Conservation (phyloP, 257 asterid species). For the Parsonsia alboflavescens region DNA sequence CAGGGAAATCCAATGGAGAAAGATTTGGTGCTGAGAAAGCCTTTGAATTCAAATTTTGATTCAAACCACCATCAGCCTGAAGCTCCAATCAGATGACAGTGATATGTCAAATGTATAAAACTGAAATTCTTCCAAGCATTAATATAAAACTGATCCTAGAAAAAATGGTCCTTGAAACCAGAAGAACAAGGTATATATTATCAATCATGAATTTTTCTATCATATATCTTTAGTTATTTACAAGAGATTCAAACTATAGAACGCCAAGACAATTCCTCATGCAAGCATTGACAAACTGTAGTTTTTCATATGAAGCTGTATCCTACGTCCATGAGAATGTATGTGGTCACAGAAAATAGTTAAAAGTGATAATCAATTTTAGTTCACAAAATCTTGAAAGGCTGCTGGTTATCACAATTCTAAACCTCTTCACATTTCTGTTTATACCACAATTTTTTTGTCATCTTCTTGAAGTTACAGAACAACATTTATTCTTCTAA, state of each 20-base stretch:
- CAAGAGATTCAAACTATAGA: neutral
- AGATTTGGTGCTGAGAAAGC: slow-evolving; percentile 69
- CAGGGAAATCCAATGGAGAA: slow-evolving; percentile 80
- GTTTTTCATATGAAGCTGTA: neutral
- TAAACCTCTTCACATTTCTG: neutral
- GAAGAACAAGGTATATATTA: neutral
- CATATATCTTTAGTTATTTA: neutral
- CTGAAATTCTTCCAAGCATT: neutral
- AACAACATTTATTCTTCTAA: neutral
- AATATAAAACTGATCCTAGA: neutral
- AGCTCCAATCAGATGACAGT: slow-evolving; percentile 39
- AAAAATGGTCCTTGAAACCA: neutral
- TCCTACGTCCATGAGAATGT: neutral
- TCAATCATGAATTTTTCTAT: neutral
- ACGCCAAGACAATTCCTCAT: neutral
- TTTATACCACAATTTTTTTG: neutral
- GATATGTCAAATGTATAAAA: slow-evolving; percentile 10
- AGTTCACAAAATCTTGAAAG: neutral
- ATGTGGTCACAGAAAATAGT: too few species aligned
- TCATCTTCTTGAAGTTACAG: neutral
- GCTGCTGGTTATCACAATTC: neutral
- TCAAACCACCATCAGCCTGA: slow-evolving; percentile 66
- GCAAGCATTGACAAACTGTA: neutral
- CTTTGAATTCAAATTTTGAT: slow-evolving; percentile 49
- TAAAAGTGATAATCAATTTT: too few species aligned